phyloP scores from a whole-genome alignment of 352 stramenopile species.

The Phytophthora uliginosa region DNA sequence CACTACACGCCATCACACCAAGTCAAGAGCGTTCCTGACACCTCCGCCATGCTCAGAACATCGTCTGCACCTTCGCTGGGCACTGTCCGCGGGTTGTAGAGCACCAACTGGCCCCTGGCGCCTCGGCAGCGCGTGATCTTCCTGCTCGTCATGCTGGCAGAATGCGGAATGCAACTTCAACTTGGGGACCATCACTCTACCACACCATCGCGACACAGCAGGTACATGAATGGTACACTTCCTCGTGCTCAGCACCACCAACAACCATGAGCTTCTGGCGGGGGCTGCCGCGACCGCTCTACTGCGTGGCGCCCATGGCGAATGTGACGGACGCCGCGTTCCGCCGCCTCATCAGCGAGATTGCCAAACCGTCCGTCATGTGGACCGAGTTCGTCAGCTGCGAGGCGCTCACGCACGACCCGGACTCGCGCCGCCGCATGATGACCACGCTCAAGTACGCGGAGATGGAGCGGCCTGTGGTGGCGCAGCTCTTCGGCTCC shows the following conservation, averaged over 20 bases:
- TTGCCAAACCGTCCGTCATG: slow-evolving; percentile 85
- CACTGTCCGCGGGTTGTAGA: slow-evolving; percentile 71
- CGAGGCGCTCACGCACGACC: slow-evolving; percentile 78
- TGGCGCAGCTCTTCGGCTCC: slow-evolving; percentile 89
- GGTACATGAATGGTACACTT: background rate
- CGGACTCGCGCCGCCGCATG: slow-evolving; percentile 72
- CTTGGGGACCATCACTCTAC: slow-evolving; percentile 42
- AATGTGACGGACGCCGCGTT: slow-evolving; percentile 88
- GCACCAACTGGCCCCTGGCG: slow-evolving; percentile 54
- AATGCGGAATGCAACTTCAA: slow-evolving; percentile 50
- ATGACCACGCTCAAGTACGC: slow-evolving; percentile 82
- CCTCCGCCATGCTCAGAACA: background rate
- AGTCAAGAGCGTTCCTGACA: background rate
- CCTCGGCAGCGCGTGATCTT: slow-evolving; percentile 55
- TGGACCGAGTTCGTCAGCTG: slow-evolving; percentile 92
- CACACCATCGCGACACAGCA: slow-evolving; percentile 28
- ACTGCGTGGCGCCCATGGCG: slow-evolving; percentile 87
- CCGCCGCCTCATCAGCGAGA: slow-evolving; percentile 75
- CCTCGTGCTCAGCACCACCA: slow-evolving; percentile 6
- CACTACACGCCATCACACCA: slow-evolving; percentile 36
- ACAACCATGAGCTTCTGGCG: slow-evolving; percentile 66
- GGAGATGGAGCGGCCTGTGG: slow-evolving; percentile 77
- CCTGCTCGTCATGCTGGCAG: slow-evolving; percentile 20
- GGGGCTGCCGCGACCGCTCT: slow-evolving; percentile 69
- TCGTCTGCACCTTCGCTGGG: slow-evolving; percentile 47